phyloP scores from a whole-genome alignment of 202 grass and related monocot species.

The Setaria viridis region DNA sequence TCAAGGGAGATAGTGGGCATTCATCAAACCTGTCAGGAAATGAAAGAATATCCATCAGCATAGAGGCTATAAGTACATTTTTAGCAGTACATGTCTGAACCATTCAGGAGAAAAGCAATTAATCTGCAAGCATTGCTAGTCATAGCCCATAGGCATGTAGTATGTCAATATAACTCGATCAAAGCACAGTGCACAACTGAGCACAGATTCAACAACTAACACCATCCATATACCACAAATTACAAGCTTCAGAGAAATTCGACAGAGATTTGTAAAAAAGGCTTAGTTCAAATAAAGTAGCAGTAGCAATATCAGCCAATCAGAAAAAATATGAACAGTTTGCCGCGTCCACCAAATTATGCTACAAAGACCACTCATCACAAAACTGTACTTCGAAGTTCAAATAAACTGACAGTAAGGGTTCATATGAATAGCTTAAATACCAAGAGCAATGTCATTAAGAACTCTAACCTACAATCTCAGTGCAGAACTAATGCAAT shows the following conservation, averaged over 20 bases:
- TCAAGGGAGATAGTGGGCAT: constrained; percentile 78
- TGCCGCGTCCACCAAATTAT: not conserved
- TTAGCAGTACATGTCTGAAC: constrained; percentile 11
- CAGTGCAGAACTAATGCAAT: not conserved
- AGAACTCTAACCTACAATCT: not conserved
- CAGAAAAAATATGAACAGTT: not conserved
- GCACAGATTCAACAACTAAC: constrained; percentile 7
- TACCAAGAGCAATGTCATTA: not conserved
- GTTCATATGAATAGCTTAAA: not conserved
- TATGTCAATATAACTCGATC: constrained; percentile 10
- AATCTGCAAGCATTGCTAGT: constrained; percentile 1
- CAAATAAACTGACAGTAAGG: constrained; percentile 18
- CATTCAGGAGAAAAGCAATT: constrained; percentile 27
- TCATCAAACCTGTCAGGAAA: constrained; percentile 79
- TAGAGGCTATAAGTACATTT: not conserved
- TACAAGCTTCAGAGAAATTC: constrained; percentile 32
- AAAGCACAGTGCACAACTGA: not conserved
- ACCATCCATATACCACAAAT: constrained; percentile 19
- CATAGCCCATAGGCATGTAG: constrained; percentile 1
- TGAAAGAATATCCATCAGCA: constrained; percentile 28
- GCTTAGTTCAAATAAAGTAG: not conserved
- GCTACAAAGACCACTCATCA: not conserved
- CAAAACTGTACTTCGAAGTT: not conserved
- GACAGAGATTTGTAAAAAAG: not conserved
- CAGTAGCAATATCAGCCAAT: not conserved